A percentile compares a stretch with the other conserved stretches of the same genome.
These are phyloP conservation scores for Spizellomyces punctatus DNA, from an alignment of 192 early-diverging fungal genomes.

Conservation along the genomic window DNA sequence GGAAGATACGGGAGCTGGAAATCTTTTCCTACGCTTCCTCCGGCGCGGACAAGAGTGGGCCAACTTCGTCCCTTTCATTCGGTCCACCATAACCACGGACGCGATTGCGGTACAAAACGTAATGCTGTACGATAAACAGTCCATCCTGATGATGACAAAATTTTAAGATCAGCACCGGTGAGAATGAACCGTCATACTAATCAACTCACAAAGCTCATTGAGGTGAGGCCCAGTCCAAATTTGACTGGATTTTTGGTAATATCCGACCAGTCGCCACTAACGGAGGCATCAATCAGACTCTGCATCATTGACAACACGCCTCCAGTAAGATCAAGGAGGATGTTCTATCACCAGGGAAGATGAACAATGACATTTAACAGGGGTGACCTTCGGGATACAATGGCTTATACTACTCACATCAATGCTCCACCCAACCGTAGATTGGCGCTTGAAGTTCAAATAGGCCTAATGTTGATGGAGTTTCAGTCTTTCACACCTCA, in stretches of 20 bases:
- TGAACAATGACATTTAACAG: neutral
- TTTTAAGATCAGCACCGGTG: no score
- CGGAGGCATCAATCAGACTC: slow-evolving; percentile 70
- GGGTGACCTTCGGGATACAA: neutral
- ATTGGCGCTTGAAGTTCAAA: slow-evolving; percentile 72
- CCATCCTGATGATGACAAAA: no score
- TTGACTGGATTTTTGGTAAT: slow-evolving; percentile 52
- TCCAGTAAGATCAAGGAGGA: slow-evolving; percentile 85
- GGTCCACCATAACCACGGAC: no score
- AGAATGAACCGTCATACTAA: no score
- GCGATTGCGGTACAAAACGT: no score
- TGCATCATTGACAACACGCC: slow-evolving; percentile 78
- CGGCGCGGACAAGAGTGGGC: no score
- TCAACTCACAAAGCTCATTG: slow-evolving; percentile 66
- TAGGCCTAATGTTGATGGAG: slow-evolving; percentile 44
- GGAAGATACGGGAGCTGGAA: no score
- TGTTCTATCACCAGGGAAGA: slow-evolving; percentile 50
- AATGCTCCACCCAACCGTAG: slow-evolving; percentile 90
- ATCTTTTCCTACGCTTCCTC: no score
- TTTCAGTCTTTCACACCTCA: neutral
- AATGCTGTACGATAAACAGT: no score
- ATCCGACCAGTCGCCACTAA: slow-evolving; percentile 53
- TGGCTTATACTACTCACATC: slow-evolving; percentile 25
- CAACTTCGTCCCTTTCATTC: no score
- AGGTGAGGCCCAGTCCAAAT: slow-evolving; percentile 74